Conservation (phyloP, 768 basidiomycete species). For the Chalciporus chontae region DNA sequence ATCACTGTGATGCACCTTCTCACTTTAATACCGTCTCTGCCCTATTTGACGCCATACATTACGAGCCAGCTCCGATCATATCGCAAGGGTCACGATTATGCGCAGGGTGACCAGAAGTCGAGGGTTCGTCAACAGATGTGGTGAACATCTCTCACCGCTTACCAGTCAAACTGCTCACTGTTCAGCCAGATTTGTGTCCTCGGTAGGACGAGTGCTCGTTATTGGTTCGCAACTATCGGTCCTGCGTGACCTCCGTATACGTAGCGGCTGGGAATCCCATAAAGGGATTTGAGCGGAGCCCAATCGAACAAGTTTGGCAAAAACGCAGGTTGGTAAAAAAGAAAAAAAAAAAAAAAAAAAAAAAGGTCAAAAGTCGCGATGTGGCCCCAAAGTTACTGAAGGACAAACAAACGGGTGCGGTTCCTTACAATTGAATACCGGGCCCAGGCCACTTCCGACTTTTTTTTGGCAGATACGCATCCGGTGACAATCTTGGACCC, state of each 20-base stretch:
- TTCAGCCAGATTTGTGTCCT: background rate
- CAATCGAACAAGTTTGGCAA: slow-evolving; percentile 16
- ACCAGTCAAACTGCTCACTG: background rate
- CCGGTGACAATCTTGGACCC: background rate
- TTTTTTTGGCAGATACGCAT: slow-evolving; percentile 3
- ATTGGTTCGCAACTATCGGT: slow-evolving; percentile 20
- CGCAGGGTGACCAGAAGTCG: background rate
- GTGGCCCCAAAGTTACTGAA: slow-evolving; percentile 8
- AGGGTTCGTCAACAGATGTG: background rate
- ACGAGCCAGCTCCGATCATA: slow-evolving; percentile 5
- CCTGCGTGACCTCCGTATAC: slow-evolving; percentile 17
- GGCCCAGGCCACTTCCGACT: background rate
- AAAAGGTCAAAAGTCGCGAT: slow-evolving; percentile 3
- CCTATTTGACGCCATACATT: background rate
- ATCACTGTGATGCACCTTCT: slow-evolving; percentile 2
- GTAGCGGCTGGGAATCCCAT: slow-evolving; percentile 13
- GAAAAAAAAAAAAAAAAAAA: background rate
- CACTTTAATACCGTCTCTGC: slow-evolving; percentile 13
- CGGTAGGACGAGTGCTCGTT: background rate
- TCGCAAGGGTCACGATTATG: background rate
- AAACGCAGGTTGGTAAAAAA: background rate
- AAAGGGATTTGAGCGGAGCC: slow-evolving; percentile 17
- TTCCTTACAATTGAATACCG: slow-evolving; percentile 17
- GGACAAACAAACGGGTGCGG: background rate
- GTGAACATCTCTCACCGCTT: background rate